phyloP scores from a whole-genome alignment of 2,329 filamentous ascomycete genomes.

The Diplocarpon rosae region DNA sequence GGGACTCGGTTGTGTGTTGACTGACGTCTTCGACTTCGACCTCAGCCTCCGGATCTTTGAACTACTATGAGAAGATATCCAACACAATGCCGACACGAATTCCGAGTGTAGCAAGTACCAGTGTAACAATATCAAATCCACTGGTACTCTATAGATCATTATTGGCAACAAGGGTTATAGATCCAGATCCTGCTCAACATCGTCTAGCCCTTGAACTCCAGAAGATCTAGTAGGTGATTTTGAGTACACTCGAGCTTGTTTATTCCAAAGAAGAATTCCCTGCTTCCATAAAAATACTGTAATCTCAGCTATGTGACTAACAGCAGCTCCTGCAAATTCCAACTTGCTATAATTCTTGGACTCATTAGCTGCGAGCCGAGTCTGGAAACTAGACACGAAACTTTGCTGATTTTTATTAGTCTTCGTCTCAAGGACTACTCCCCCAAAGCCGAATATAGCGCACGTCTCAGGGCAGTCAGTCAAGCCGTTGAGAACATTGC shows the following conservation, averaged over 20 bases:
- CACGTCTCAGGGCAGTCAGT: conserved; percentile 51
- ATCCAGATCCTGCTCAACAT: conserved; percentile 61
- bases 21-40: too few relatives aligned
- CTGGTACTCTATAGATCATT: conserved; percentile 66
- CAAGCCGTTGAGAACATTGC: conserved; percentile 27
- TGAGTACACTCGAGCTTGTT: not conserved
- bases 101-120: conserved; percentile 31
- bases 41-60: not conserved
- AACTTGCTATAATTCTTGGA: too few relatives aligned
- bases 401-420: not conserved
- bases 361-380: too few relatives aligned
- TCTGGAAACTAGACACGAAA: too few relatives aligned
- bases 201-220: conserved; percentile 65
- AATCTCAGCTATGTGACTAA: too few relatives aligned
- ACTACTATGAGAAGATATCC: not conserved
- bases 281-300: too few relatives aligned
- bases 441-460: conserved; percentile 57
- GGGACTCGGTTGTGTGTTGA: too few relatives aligned
- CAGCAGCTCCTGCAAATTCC: too few relatives aligned
- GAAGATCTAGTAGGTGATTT: conserved; percentile 50
- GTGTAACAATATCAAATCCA: conserved; percentile 55
- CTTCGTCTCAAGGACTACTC: conserved; percentile 64
- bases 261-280: too few relatives aligned
- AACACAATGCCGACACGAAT: conserved; percentile 25
- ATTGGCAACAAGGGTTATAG: conserved; percentile 49